Evolutionary conservation across 495 filamentous ascomycete species (phyloP).

Genomic region (Neurospora tetrasperma): DNA sequence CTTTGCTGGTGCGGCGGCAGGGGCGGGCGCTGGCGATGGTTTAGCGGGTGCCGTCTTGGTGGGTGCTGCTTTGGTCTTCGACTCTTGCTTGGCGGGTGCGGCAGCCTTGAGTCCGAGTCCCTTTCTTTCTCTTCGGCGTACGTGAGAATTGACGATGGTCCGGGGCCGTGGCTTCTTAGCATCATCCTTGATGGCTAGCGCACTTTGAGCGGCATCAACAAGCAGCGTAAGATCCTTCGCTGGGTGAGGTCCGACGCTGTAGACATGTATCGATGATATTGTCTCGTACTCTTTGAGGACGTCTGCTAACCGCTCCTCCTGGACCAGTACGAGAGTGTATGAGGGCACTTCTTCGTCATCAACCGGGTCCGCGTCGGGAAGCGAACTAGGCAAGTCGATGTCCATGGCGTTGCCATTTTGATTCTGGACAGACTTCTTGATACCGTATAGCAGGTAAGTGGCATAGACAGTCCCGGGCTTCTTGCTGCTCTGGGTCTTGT

Average conservation of each 20-base stretch:
- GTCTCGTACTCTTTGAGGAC: slow-evolving; percentile 55
- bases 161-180: slow-evolving; percentile 12
- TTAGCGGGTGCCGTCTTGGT: slow-evolving; percentile 12
- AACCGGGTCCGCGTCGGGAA: slow-evolving; percentile 42
- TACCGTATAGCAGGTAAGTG: slow-evolving; percentile 76
- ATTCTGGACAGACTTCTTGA: slow-evolving; percentile 20
- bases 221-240: slow-evolving; percentile 69
- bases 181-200: slow-evolving; percentile 17
- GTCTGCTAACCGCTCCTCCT: slow-evolving; percentile 72
- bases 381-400: slow-evolving; percentile 62
- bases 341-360: slow-evolving; percentile 32
- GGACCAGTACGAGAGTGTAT: slow-evolving; percentile 57
- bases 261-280: slow-evolving; percentile 71
- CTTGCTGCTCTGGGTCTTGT: slow-evolving; percentile 66
- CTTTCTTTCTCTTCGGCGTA: slow-evolving; percentile 30
- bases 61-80: slow-evolving; percentile 2
- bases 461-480: slow-evolving; percentile 68
- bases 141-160: slow-evolving; percentile 26
- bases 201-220: slow-evolving; percentile 61
- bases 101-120: slow-evolving; percentile 13
- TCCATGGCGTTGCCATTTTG: slow-evolving; percentile 49
- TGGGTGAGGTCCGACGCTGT: slow-evolving; percentile 65
- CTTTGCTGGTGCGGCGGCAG: slow-evolving; percentile 11
- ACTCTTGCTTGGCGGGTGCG: slow-evolving; percentile 1
- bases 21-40: slow-evolving; percentile 11